Base-by-base conservation (phyloP, 306 rosid genomes). In the Herpetospermum pedunculosum region DNA sequence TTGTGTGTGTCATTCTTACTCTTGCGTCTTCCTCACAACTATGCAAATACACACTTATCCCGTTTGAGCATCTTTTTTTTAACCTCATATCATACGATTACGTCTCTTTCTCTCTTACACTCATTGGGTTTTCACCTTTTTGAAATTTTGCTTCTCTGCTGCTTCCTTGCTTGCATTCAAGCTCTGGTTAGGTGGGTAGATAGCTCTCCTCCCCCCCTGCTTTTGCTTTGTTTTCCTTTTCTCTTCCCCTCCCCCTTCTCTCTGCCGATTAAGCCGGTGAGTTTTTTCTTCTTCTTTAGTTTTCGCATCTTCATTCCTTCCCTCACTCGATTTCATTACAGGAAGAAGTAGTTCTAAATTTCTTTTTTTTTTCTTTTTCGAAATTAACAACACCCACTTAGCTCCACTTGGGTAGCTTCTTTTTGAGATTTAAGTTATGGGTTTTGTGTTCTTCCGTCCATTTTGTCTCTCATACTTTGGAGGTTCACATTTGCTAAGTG, bases 251-350 rank as follows among this genome's bases (percentile, higher is more conserved):
- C 28, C 77, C 79, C 92, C 79, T 72, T 80, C 81, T 85, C 82
- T 92, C 77, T 83, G 84, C 81, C 89, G 80, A 84, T 81, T 83
- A 77, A 77, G 32, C 79, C 81, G 92, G 85, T 81, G 71, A 72
- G 84, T 41, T 23, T n/a, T 11, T 11, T 60, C 19, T 44, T 7
- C 18, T 18, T 35, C 30, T 29, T 44, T 44, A n/a, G 6, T 30
- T 70, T 78, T 77, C 87, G 81, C 83, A 43, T 83, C 76, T 80
- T 82, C 85, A 85, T 84, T 47, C 35, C 67, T 57, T 65, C 41
- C 80, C 85, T 74, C 87, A n/a, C 62, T 60, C 77, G 80, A 77
- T 83, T 80, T 63, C 28, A 35, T n/a, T 34, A 34, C 1, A 76
- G 53, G 76, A 76, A 81, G 14, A 11, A 53, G 58, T 60, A 14